Base-by-base conservation (phyloP, 768 basidiomycete species). In the Kwoniella botswanensis region DNA sequence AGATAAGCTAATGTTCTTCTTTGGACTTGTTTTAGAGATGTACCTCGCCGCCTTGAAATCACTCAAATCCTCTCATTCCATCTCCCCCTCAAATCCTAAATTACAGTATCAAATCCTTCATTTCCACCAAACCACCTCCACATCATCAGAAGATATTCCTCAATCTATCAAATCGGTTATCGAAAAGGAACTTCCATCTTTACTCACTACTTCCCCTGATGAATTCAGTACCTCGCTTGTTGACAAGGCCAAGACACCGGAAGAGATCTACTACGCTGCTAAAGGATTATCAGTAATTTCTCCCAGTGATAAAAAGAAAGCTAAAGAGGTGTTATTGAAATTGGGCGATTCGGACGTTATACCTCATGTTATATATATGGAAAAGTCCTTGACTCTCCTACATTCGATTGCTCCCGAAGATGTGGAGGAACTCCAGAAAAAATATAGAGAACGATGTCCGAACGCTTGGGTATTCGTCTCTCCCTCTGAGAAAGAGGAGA, bases 21-120 rank as follows among this genome's bases (percentile, higher is more conserved):
- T 65, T 54, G 26, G 46, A 46, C 21, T 65, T 15, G 50, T 56
- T 50, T 15, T 72, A 94, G 94, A 89, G 79, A 93, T 93, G 82
- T 89, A 90, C 70, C 84, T 95, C 44, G 92, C 93, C 75, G 94
- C 94, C 0, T 82, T 89, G 3, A 86, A 87, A 74, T 92, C 91
- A 0, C 87, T 98, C 4, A 85, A 85, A 12, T 85, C 83, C 4
- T 92, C 90, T 0, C 85, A 85, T 18, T 77, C 85, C 3, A 72
- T 93, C 12, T 86, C 89, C 63, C 71, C 87, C 0, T 84, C 88
- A 17, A 80, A 90, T 67, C 88, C 93, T 0, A 88, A 90, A 64
- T 84, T 96, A 22, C 93, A 95, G 77, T 74, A 89, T 18, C 88
- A 93, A 43, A 82, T 90, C 52, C 86, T 91, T 4, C 87, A 93